These are phyloP conservation scores for Exsudoporus frostii DNA, from an alignment of 768 basidiomycete species.

Conservation along the genomic window DNA sequence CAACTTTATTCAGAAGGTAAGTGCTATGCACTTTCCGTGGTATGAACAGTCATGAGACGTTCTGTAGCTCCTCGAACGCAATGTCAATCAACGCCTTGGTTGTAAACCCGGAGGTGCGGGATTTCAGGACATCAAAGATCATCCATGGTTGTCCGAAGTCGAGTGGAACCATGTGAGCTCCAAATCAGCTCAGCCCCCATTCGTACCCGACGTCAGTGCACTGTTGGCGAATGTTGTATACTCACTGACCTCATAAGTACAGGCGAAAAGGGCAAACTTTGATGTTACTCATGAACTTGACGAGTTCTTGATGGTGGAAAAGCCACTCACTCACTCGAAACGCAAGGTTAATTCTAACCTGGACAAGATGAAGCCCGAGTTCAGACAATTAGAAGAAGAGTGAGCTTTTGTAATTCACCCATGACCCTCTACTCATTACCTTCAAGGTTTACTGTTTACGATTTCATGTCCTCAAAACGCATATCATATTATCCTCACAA, in stretches of 20 bases:
- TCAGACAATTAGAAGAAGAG: conserved; percentile 93
- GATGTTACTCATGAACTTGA: conserved; percentile 97
- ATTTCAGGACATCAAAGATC: conserved; percentile 71
- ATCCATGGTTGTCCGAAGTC: conserved; percentile 81
- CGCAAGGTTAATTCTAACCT: conserved; percentile 84
- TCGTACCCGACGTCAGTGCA: conserved; percentile 84
- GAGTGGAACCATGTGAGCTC: conserved; percentile 78
- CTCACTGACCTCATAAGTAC: conserved; percentile 4
- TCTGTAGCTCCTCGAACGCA: conserved; percentile 77
- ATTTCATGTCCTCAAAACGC: conserved; percentile 70
- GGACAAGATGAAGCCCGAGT: conserved; percentile 87
- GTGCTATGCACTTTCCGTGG: conserved; percentile 23
- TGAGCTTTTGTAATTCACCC: conserved; percentile 34
- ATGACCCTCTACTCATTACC: conserved; percentile 6
- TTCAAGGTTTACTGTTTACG: conserved; percentile 84
- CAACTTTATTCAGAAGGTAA: conserved; percentile 63
- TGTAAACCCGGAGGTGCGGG: conserved; percentile 70
- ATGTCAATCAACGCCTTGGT: conserved; percentile 74
- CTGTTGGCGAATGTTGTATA: background rate
- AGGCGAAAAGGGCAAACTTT: conserved; percentile 98
- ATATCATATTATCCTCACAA: conserved; percentile 88
- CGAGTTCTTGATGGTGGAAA: conserved; percentile 95
- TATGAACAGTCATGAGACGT: conserved; percentile 9
- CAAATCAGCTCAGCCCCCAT: conserved; percentile 75
- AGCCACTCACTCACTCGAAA: conserved; percentile 92